Evolutionary conservation across 768 basidiomycete species (phyloP).

Genomic region (Rhodosporidiobolus sp.): DNA sequence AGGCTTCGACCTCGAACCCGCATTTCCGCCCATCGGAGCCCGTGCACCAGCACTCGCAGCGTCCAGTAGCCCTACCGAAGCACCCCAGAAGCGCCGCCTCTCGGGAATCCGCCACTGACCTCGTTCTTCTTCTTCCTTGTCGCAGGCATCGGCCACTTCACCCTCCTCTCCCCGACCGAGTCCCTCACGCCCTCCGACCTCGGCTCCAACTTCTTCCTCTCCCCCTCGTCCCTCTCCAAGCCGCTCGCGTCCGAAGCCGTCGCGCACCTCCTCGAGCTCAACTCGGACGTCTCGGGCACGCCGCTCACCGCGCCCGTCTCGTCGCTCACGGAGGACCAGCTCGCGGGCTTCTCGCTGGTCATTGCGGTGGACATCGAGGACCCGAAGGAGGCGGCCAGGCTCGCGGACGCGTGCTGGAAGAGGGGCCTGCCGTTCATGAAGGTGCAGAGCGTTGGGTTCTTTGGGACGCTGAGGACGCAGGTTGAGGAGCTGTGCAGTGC

Average conservation of each 20-base stretch:
- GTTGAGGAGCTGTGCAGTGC: conserved; percentile 78
- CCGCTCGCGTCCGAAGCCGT: conserved; percentile 76
- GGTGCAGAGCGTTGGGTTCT: conserved; percentile 81
- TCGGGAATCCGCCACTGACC: background rate
- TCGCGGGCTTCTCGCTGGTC: conserved; percentile 70
- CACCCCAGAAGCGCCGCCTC: background rate
- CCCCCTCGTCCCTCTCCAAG: conserved; percentile 72
- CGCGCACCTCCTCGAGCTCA: conserved; percentile 73
- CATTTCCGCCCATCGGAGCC: too few species aligned
- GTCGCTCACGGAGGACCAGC: conserved; percentile 48
- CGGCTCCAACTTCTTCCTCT: conserved; percentile 95
- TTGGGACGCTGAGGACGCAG: conserved; percentile 83
- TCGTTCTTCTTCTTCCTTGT: background rate
- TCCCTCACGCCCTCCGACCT: conserved; percentile 68
- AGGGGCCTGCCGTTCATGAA: conserved; percentile 62
- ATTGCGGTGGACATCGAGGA: conserved; percentile 77
- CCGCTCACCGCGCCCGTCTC: conserved; percentile 54
- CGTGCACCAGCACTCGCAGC: too few species aligned
- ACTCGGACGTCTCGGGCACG: conserved; percentile 73
- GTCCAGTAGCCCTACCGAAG: too few species aligned
- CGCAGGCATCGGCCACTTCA: conserved; percentile 81
- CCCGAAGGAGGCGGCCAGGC: conserved; percentile 56
- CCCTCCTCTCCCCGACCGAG: conserved; percentile 67
- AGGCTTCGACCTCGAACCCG: too few species aligned
- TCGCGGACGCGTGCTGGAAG: conserved; percentile 51